phyloP scores from a whole-genome alignment of 495 filamentous ascomycete genomes.

The Daldinia vernicosa region DNA sequence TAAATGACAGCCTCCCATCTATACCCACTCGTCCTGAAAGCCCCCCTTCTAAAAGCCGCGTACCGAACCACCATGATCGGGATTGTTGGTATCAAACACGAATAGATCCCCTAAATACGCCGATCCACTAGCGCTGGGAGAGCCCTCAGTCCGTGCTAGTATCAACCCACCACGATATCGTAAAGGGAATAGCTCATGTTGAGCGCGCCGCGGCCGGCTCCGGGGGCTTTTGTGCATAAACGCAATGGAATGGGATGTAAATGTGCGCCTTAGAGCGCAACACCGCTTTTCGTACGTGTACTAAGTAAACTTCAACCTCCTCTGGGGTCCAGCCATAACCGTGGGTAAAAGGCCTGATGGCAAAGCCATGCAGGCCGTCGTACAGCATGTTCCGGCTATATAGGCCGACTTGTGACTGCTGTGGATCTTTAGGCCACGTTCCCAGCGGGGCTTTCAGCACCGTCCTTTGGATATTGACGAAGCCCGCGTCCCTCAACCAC shows the following conservation, averaged over 20 bases:
- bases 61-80: conserved; percentile 8
- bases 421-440: conserved; percentile 65
- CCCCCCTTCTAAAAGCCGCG: conserved; percentile 13
- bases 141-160: conserved; percentile 20
- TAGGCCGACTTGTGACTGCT: conserved; percentile 60
- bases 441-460: conserved; percentile 65
- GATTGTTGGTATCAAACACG: conserved; percentile 26
- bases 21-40: conserved; percentile 11
- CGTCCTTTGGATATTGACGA: conserved; percentile 65
- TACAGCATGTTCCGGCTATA: conserved; percentile 51
- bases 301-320: conserved; percentile 64
- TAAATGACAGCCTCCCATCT: conserved; percentile 3
- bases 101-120: conserved; percentile 18
- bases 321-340: conserved; percentile 62
- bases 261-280: conserved; percentile 60
- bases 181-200: conserved; percentile 15
- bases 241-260: conserved; percentile 48
- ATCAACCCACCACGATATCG: conserved; percentile 7
- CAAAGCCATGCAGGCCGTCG: conserved; percentile 56
- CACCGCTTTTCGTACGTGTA: conserved; percentile 62
- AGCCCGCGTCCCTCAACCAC: conserved; percentile 63
- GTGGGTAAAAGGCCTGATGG: conserved; percentile 59
- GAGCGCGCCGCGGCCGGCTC: conserved; percentile 8
- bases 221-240: conserved; percentile 48
- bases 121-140: conserved; percentile 1